Base-by-base conservation (phyloP, 2,329 filamentous ascomycete species). In the Aureobasidium lini region DNA sequence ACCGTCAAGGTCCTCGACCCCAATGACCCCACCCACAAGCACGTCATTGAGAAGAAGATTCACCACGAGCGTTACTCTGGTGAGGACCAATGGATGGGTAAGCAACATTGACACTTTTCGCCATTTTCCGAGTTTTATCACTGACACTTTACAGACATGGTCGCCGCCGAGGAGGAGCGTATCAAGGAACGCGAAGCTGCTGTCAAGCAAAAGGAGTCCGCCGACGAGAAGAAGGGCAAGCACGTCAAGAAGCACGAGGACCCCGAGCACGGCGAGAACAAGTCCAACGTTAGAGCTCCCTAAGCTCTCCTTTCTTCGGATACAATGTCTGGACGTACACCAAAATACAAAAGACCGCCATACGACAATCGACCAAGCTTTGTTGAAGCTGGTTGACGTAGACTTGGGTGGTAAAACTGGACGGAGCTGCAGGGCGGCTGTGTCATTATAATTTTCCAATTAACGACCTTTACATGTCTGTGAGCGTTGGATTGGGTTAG, bases 51-150 rank as follows among this genome's bases (percentile, higher is more conserved):
- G 82, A 93, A 92, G 84, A 85, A 80, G 76, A 83, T 94, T 58
- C 89, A 95, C 73, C 89, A 91, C 76, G 90, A 95, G 79, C 81
- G 89, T 64, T 94, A 95, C 73, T 82, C 86, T 71, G 89, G 90
- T 46, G 89, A 95, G 77, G 92, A 97, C 74, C 81, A 96, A 68
- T 99, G 94, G 94, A 94, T 84, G 79, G 87, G 86, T 88, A 75
- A 71, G 84, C 76, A 64, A 32, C 43, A 10, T 9, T 39, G 15
- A 13, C 9, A 9, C 23, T 52, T 2, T 42, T 57, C 48, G 11
- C 57, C 42, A 13, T 43, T 54, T 37, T 23, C 59, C 60, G 31
- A 36, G 49, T 39, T 49, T 39, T 8, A 6, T 32, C 6, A 16
- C 23, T 42, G 28, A 59, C 59, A 13, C 13, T 28, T 1, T 48